phyloP scores from a whole-genome alignment of 768 basidiomycete genomes.

The Coprinopsis sp. region DNA sequence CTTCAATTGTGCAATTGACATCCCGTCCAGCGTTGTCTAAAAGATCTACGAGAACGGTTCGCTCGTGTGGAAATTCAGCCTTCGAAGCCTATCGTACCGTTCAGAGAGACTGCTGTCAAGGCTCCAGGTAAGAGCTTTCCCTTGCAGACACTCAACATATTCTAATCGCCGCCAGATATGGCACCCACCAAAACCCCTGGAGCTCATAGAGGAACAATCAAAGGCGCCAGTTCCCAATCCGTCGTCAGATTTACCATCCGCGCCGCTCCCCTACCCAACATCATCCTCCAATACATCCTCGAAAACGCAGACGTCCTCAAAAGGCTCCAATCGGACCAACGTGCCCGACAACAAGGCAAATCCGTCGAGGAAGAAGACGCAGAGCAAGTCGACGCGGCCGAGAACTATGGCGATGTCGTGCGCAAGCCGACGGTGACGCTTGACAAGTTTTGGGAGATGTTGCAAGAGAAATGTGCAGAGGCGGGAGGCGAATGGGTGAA shows the following conservation, averaged over 20 bases:
- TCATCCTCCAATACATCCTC: slow-evolving; percentile 70
- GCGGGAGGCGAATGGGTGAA: slow-evolving; percentile 89
- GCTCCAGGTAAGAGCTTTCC: slow-evolving; percentile 52
- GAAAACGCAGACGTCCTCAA: slow-evolving; percentile 65
- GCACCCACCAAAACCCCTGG: slow-evolving; percentile 70
- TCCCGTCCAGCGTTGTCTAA: slow-evolving; percentile 74
- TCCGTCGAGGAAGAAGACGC: slow-evolving; percentile 31
- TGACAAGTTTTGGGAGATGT: slow-evolving; percentile 76
- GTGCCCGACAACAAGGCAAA: slow-evolving; percentile 22
- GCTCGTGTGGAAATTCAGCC: slow-evolving; percentile 90
- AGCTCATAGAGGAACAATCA: slow-evolving; percentile 72
- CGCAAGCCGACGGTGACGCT: slow-evolving; percentile 60
- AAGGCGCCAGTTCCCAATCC: slow-evolving; percentile 60
- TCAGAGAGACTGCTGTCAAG: slow-evolving; percentile 89
- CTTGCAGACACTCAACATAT: background rate
- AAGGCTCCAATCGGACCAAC: slow-evolving; percentile 48
- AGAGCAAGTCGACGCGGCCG: slow-evolving; percentile 35
- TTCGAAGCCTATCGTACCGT: slow-evolving; percentile 95
- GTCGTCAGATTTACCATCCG: slow-evolving; percentile 80
- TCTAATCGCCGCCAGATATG: slow-evolving; percentile 61
- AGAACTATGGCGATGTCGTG: slow-evolving; percentile 49
- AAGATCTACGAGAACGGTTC: slow-evolving; percentile 94
- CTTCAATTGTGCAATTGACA: slow-evolving; percentile 1
- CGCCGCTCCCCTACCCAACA: slow-evolving; percentile 72
- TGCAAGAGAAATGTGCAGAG: slow-evolving; percentile 59